Percentiles rank a stretch among this genome's conserved stretches.
These are phyloP conservation scores for Hemileia vastatrix DNA, from an alignment of 1,284 basidiomycete species.

Conservation along the genomic window DNA sequence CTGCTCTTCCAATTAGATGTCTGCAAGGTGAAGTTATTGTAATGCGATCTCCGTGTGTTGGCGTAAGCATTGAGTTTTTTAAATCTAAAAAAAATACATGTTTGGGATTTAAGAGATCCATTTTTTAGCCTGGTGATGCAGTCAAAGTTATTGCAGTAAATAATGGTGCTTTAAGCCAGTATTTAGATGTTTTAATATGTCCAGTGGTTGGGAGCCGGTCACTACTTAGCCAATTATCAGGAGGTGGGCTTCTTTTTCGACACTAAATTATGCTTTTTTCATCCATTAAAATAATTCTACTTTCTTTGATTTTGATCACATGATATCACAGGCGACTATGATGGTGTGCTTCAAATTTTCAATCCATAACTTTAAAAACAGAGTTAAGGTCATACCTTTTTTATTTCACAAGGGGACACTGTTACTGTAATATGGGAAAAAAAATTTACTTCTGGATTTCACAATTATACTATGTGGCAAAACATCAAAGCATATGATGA, in stretches of 20 bases:
- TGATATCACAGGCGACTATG: constrained; percentile 13
- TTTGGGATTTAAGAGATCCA: too few relatives aligned
- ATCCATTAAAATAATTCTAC: not conserved
- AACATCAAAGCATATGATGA: constrained; percentile 9
- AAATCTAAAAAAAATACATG: not conserved
- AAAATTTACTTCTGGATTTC: constrained; percentile 7
- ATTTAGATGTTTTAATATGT: constrained; percentile 18
- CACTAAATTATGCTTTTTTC: not conserved
- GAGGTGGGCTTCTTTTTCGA: constrained; percentile 3
- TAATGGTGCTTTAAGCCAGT: constrained; percentile 4
- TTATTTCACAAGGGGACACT: constrained; percentile 5
- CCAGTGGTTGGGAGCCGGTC: constrained; percentile 10
- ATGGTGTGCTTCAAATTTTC: not conserved
- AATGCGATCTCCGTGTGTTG: constrained; percentile 16
- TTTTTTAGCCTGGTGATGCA: constrained; percentile 9
- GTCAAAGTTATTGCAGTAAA: constrained; percentile 17
- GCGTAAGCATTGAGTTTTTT: not conserved
- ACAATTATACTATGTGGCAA: constrained; percentile 1
- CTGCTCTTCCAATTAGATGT: constrained; percentile 4
- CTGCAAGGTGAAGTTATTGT: constrained; percentile 13
- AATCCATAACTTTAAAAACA: not conserved
- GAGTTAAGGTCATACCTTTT: not conserved
- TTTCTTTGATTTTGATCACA: not conserved
- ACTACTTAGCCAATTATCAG: constrained; percentile 14
- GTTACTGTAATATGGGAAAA: constrained; percentile 19